Evolutionary conservation across 2,329 filamentous ascomycete genomes (phyloP).

Genomic region (Rhynchosporium agropyri): DNA sequence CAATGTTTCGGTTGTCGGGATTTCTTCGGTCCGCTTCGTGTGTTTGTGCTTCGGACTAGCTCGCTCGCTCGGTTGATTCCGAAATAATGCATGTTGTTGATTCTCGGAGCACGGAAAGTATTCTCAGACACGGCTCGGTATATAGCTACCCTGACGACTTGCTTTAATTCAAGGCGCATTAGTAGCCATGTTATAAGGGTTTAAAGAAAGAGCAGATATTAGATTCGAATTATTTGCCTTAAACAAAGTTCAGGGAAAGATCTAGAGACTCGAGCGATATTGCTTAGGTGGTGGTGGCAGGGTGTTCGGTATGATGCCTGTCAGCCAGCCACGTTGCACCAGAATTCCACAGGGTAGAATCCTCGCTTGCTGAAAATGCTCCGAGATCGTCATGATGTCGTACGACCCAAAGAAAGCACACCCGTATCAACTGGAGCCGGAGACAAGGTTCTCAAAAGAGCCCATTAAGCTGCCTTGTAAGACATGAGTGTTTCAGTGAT

Average conservation of each 20-base stretch:
- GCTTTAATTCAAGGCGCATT: neutral
- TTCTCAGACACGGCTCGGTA: neutral
- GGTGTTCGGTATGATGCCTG: too few relatives aligned
- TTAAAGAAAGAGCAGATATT: too few relatives aligned
- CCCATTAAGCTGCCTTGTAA: too few relatives aligned
- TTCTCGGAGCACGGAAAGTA: neutral
- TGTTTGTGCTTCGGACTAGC: neutral
- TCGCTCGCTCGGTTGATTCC: neutral
- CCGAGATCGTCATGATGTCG: constrained; percentile 9
- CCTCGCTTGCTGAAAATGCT: constrained; percentile 5
- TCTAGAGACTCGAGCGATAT: too few relatives aligned
- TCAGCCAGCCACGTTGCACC: neutral
- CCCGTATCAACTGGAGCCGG: neutral
- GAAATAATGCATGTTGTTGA: neutral
- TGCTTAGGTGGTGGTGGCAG: too few relatives aligned
- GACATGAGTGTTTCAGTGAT: neutral
- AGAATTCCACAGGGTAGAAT: neutral
- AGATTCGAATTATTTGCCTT: too few relatives aligned
- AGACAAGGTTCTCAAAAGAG: neutral
- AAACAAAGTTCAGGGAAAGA: too few relatives aligned
- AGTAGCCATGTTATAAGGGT: too few relatives aligned
- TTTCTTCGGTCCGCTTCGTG: neutral
- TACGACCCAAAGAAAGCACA: neutral
- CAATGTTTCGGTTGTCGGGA: neutral
- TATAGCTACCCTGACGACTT: neutral